These are phyloP conservation scores for Boletus holoroseus DNA, from an alignment of 1,284 basidiomycete genomes.

Conservation along the genomic window DNA sequence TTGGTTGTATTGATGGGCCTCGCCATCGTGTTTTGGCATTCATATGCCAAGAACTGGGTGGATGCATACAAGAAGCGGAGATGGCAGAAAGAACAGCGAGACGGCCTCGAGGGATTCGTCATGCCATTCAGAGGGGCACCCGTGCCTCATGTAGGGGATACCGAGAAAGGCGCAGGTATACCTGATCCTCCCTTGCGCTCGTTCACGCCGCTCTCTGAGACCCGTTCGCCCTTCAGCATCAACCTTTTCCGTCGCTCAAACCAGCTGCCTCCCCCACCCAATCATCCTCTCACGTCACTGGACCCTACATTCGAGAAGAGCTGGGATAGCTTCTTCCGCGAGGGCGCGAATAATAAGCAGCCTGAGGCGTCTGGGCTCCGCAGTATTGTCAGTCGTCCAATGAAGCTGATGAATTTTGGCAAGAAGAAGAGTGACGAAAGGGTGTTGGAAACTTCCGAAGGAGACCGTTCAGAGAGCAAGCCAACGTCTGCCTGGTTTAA, in stretches of 20 bases:
- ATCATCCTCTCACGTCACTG: conserved; percentile 31
- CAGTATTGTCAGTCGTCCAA: conserved; percentile 34
- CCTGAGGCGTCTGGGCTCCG: conserved; percentile 12
- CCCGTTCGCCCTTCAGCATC: conserved; percentile 35
- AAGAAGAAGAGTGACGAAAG: conserved; percentile 34
- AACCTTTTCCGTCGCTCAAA: conserved; percentile 38
- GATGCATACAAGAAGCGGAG: conserved; percentile 45
- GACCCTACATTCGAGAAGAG: conserved; percentile 39
- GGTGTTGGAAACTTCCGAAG: conserved; percentile 29
- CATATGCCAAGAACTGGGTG: conserved; percentile 47
- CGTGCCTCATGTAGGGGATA: conserved; percentile 21
- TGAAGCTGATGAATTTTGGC: conserved; percentile 44
- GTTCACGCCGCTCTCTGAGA: conserved; percentile 46
- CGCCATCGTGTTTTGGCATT: conserved; percentile 59
- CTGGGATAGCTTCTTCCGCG: conserved; percentile 49
- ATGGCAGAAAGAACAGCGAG: conserved; percentile 50
- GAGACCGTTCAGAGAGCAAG: conserved; percentile 15
- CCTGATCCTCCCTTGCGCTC: conserved; percentile 36
- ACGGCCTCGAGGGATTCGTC: conserved; percentile 41
- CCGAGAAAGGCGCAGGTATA: conserved; percentile 30
- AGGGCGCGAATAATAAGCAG: conserved; percentile 26
- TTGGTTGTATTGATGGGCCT: conserved; percentile 72
- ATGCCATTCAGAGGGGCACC: conserved; percentile 37
- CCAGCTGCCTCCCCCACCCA: conserved; percentile 26
- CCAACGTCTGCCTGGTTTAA: conserved; percentile 29